A percentile compares a stretch with the other conserved stretches of the same genome.
phyloP scores from a whole-genome alignment of 1,139 yeast genomes.

The Meyerozyma athensensis region DNA sequence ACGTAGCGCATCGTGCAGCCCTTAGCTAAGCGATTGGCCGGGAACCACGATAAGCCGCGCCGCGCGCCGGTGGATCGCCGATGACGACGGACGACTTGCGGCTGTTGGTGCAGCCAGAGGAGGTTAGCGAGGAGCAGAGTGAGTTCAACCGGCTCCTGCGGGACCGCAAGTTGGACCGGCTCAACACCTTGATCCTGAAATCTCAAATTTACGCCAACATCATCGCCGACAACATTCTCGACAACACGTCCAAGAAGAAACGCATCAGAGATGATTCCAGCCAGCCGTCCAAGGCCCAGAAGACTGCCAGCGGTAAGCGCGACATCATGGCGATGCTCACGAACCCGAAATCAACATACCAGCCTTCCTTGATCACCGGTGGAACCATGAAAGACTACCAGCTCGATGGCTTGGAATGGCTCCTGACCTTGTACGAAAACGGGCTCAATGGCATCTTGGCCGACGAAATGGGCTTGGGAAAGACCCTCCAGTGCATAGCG shows the following conservation, averaged over 20 bases:
- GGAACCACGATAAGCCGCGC: background rate
- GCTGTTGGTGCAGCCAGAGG: conserved; percentile 1
- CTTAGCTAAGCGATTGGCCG: conserved; percentile 1
- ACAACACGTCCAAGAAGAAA: conserved; percentile 32
- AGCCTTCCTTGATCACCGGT: conserved; percentile 66
- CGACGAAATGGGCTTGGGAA: conserved; percentile 96
- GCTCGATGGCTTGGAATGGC: conserved; percentile 87
- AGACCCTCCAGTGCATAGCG: conserved; percentile 83
- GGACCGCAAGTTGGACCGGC: conserved; percentile 50
- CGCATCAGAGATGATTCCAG: conserved; percentile 11
- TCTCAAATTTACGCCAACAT: conserved; percentile 82
- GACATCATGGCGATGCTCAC: conserved; percentile 25
- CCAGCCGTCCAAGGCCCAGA: conserved; percentile 8
- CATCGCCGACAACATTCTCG: conserved; percentile 69
- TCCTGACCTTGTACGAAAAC: conserved; percentile 80
- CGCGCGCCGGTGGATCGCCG: background rate
- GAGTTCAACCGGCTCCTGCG: conserved; percentile 38
- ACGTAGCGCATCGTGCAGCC: background rate
- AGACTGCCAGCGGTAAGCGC: conserved; percentile 5
- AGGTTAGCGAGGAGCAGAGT: conserved; percentile 25
- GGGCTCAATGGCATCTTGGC: conserved; percentile 94
- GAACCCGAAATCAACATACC: conserved; percentile 29
- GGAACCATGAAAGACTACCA: conserved; percentile 78
- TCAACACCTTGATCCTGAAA: conserved; percentile 70
- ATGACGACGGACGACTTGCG: conserved; percentile 2